Base-by-base conservation (phyloP, 2,329 filamentous ascomycete species). In the Parastagonospora nodorum region DNA sequence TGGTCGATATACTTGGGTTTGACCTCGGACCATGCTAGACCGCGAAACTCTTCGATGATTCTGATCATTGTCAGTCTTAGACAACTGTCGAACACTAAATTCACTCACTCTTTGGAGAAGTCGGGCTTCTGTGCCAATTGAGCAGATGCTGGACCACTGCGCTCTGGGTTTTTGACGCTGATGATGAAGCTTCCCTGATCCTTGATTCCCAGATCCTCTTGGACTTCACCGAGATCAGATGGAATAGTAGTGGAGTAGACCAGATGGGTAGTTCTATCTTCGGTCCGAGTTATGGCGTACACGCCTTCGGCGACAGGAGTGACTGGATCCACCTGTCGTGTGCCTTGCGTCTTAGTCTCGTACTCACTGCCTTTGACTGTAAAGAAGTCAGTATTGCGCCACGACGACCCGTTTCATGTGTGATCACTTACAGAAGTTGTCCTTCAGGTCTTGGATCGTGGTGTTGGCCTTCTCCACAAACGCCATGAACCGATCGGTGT, bases 301-400 rank as follows among this genome's bases (percentile, higher is more conserved):
- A 96, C 85, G 0, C 92, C 92, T 70, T 96, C 91, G 0, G 86
- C 92, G n/a, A 92, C 80, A 0, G 89, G 89, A 0, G 83, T 87
- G 1, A 89, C 87, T 1, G 88, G 84, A 0, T 89, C 86, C 0
- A 79, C 81, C 43, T 88, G 85, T 10, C 89, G 83, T 11, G 82
- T 84, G 1, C 90, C 90, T 2, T 75, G 78, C 0, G 90, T 93
- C 75, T 91, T 87, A 7, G 91, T 96, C 44, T 84, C 80, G 68
- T 95, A 92, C 9, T 88, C 84, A 1, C 77, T 79, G 0, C 83
- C 82, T 1, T 80, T 72, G 56, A 94, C 37, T 39, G n/a, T 11
- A 7, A 24, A 24, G 8, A 2, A 19, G 19, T 39, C 8, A 39
- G 37, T 28, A 24, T 24, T 24, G 19, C 19, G 19, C 19, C 9